Base-by-base conservation (phyloP, 1,139 yeast species). In the Taphrina betulina region DNA sequence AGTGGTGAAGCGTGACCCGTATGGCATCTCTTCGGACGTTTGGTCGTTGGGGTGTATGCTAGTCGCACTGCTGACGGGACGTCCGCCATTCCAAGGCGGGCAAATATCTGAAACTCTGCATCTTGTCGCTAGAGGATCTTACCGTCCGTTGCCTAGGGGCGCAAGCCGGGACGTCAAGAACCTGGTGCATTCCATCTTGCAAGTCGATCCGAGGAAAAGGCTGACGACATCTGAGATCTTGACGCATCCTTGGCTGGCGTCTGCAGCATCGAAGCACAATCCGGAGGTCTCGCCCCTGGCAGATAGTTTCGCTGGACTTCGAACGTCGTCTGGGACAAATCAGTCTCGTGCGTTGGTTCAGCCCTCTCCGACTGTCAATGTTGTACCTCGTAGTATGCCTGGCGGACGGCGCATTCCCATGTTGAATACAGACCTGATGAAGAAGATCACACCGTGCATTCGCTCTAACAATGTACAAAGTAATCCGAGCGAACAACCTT, bases 21-120 rank as follows among this genome's bases (percentile, higher is more conserved):
- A 78, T 63, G 74, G 79, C 24, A 75, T 79, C 2, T 80, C 79
- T 1, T 78, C 78, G 23, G 82, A 78, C 64, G 77, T 78, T 76
- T 78, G 82, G 81, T 76, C 80, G 5, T 75, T 77, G 16, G 81
- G 81, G 1, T 77, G 81, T 66, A 77, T 78, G 57, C 78, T 78
- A 67, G 81, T 80, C 3, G 81, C 78, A 62, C 74, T 78, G 77
- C 73, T 80, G 62, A 77, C 76, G 64, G 68, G 80, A 45, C 75
- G 75, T 62, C 81, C 82, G 1, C 68, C 78, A 41, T 76, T 78
- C 62, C 78, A 78, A 1, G 82, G 82, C 0, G 58, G 53, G 14
- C 55, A 53, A 23, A 33, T 53, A 2, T 42, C 55, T n/a, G 58
- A 53, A 14, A 53, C 58, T 10, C 34, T 56, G 24, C 41, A 34